Conservation (phyloP, 208 protist genomes). For the Acanthamoeba lenticulata region DNA sequence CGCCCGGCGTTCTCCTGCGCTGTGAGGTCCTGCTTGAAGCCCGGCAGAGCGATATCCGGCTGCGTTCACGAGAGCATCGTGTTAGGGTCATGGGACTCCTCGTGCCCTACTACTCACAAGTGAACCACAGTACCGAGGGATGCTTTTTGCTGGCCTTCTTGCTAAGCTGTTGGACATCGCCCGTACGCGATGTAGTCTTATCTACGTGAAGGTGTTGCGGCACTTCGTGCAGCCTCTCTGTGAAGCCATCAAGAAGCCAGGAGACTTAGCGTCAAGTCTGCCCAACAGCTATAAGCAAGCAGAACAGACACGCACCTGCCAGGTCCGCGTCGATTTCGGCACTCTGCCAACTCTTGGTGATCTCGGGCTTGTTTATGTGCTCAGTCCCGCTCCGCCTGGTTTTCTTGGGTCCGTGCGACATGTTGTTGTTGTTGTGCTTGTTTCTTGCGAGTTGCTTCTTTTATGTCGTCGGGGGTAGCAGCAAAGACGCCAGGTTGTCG, state of each 20-base stretch:
- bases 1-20: neutral
- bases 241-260: neutral
- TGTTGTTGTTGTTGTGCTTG: neutral
- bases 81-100: too few species aligned
- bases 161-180: neutral
- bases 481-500: too few species aligned
- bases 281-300: neutral
- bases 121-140: neutral
- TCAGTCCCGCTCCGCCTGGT: neutral
- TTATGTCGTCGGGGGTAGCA: too few species aligned
- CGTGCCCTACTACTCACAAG: neutral
- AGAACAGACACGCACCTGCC: neutral
- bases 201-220: constrained; percentile 25
- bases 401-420: neutral
- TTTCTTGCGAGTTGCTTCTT: too few species aligned
- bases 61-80: neutral
- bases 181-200: neutral
- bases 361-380: constrained; percentile 2
- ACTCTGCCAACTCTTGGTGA: neutral
- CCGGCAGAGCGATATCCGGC: neutral
- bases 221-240: neutral
- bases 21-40: neutral
- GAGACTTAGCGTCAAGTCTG: neutral
- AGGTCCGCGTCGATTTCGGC: neutral
- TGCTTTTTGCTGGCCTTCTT: neutral